A percentile compares a stretch with the other conserved stretches of the same genome.
Conservation (phyloP, 2,329 filamentous ascomycete species). For the Fusarium napiforme region DNA sequence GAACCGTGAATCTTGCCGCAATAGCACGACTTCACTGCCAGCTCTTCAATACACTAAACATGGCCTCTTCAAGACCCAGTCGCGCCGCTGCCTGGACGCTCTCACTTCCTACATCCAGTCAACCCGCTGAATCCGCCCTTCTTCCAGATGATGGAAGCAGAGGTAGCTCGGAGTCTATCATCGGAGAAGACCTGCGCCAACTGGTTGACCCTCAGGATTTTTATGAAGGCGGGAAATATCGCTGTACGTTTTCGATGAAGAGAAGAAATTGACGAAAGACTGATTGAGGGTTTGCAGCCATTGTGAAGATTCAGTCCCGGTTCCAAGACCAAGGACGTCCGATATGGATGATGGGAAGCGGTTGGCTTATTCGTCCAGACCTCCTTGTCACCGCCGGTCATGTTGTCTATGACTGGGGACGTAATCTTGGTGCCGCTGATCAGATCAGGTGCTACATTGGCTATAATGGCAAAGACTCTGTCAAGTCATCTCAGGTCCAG, state of each 20-base stretch:
- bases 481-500: background rate
- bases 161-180: background rate
- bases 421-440: background rate
- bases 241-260: background rate
- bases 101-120: background rate
- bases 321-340: slow-evolving; percentile 5
- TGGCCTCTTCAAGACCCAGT: background rate
- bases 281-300: background rate
- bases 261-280: rapidly evolving
- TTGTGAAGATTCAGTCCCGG: slow-evolving; percentile 33
- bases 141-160: background rate
- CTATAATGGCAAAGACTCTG: slow-evolving; percentile 43
- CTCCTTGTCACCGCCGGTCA: slow-evolving; percentile 39
- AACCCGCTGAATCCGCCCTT: background rate
- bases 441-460: slow-evolving; percentile 50
- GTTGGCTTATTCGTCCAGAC: slow-evolving; percentile 38
- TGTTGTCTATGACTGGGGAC: slow-evolving; percentile 26
- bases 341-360: slow-evolving; percentile 39
- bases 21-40: background rate
- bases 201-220: background rate
- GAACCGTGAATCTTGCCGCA: background rate
- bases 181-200: background rate
- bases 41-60: background rate
- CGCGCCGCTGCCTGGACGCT: background rate
- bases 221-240: background rate